phyloP scores from a whole-genome alignment of 2,329 filamentous ascomycete species.

The Phoma herbarum region DNA sequence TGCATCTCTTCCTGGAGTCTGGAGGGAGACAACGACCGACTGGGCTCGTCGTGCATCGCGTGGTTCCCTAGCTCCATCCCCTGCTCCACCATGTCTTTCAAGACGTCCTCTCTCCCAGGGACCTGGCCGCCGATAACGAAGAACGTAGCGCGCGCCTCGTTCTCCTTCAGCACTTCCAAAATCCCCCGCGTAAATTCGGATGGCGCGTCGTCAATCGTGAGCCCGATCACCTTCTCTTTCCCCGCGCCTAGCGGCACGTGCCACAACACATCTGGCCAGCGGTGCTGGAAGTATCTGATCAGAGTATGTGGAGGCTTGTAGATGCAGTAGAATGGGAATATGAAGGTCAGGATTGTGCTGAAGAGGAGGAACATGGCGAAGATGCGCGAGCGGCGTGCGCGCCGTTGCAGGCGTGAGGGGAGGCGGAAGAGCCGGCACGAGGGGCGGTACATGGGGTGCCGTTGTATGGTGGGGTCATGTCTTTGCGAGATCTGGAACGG shows the following conservation, averaged over 20 bases:
- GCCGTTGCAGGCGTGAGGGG: slow-evolving; percentile 45
- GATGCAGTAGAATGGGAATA: slow-evolving; percentile 66
- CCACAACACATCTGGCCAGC: slow-evolving; percentile 83
- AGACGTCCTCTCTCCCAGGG: slow-evolving; percentile 58
- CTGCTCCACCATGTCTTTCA: slow-evolving; percentile 62
- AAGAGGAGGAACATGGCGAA: slow-evolving; percentile 49
- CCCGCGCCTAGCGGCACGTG: slow-evolving; percentile 58
- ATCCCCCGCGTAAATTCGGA: slow-evolving; percentile 76
- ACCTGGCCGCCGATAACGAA: slow-evolving; percentile 88
- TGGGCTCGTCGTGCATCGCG: slow-evolving; percentile 86
- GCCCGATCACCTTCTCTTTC: slow-evolving; percentile 71
- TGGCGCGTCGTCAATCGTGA: slow-evolving; percentile 89
- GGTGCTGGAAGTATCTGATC: slow-evolving; percentile 73
- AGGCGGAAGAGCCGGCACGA: slow-evolving; percentile 46
- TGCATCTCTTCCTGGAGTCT: slow-evolving; percentile 71
- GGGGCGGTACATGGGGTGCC: slow-evolving; percentile 39
- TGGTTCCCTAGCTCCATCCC: slow-evolving; percentile 79
- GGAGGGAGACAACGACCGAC: slow-evolving; percentile 65
- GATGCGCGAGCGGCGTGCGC: slow-evolving; percentile 50
- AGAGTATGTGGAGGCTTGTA: slow-evolving; percentile 82
- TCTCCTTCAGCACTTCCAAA: slow-evolving; percentile 68
- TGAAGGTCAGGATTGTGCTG: slow-evolving; percentile 36
- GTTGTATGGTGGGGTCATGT: slow-evolving; percentile 6
- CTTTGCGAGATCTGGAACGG: neutral
- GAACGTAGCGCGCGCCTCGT: slow-evolving; percentile 80